Evolutionary conservation across 2,329 filamentous ascomycete species (phyloP).

Genomic region (Paecilomyces variotii): DNA sequence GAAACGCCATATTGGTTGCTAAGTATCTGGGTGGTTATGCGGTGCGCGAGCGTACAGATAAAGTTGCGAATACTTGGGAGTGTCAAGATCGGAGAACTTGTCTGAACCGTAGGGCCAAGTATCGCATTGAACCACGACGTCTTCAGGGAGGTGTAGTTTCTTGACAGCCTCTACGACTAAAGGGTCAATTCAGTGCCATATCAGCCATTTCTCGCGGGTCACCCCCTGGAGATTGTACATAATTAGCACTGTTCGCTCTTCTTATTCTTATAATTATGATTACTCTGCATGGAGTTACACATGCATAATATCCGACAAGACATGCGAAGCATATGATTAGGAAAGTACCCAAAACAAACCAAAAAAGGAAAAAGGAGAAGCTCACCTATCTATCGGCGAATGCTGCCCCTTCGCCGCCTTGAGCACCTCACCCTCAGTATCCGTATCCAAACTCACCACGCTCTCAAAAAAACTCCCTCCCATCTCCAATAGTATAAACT

Average conservation of each 20-base stretch:
- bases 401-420: conserved; percentile 1
- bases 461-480: conserved; percentile 1
- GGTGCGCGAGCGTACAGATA: conserved; percentile 3
- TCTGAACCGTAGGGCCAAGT: conserved; percentile 4
- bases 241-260: neutral
- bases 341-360: neutral
- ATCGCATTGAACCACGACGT: conserved; percentile 3
- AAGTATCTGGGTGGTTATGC: conserved; percentile 2
- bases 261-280: neutral
- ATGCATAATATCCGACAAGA: neutral
- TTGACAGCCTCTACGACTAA: conserved; percentile 1
- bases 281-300: neutral
- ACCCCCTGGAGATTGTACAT: neutral
- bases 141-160: conserved; percentile 1
- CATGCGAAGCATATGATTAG: neutral
- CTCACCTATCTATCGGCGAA: conserved; percentile 1
- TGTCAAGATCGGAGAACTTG: conserved; percentile 2
- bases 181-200: neutral
- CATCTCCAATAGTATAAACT: neutral
- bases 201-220: neutral
- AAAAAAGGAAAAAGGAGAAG: neutral
- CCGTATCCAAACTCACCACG: conserved; percentile 3
- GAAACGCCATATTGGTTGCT: conserved; percentile 7
- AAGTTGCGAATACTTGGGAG: conserved; percentile 1
- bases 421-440: neutral